phyloP scores from a whole-genome alignment of 306 rosid genomes.

The Hippophae rhamnoides region DNA sequence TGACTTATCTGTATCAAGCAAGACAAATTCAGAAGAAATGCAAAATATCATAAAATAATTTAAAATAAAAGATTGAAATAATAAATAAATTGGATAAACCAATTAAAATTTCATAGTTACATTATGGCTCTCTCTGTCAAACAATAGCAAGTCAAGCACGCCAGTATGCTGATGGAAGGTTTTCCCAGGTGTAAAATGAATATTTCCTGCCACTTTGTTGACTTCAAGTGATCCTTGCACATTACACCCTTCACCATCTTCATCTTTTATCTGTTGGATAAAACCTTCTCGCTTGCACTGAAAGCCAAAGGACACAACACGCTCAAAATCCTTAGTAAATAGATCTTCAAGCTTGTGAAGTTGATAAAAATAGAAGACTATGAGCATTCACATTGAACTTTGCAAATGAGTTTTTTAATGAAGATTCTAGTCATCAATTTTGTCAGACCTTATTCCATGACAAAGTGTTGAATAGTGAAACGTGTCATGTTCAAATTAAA shows the following conservation, averaged over 20 bases:
- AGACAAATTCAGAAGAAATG: constrained; percentile 14
- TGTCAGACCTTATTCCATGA: too few relatives aligned
- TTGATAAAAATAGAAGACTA: not conserved
- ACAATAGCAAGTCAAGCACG: constrained; percentile 42
- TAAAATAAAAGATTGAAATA: constrained; percentile 7
- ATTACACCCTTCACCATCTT: constrained; percentile 94
- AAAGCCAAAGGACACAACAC: constrained; percentile 24
- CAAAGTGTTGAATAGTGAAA: too few relatives aligned
- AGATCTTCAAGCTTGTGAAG: not conserved
- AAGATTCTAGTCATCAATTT: too few relatives aligned
- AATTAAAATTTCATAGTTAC: constrained; percentile 25
- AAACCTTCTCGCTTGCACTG: constrained; percentile 92
- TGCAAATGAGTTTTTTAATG: too few relatives aligned
- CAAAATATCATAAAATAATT: not conserved
- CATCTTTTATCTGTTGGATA: constrained; percentile 64
- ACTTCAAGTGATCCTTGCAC: constrained; percentile 81
- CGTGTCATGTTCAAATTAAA: too few relatives aligned
- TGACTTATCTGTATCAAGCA: constrained; percentile 73
- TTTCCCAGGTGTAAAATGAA: constrained; percentile 73
- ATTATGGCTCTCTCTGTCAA: constrained; percentile 46
- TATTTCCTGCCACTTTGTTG: constrained; percentile 84
- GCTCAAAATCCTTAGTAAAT: not conserved
- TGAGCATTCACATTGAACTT: too few relatives aligned
- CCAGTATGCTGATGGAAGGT: constrained; percentile 59
- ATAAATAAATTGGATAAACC: constrained; percentile 7